phyloP scores from a whole-genome alignment of 1,284 basidiomycete genomes.

The Ustilago crameri region DNA sequence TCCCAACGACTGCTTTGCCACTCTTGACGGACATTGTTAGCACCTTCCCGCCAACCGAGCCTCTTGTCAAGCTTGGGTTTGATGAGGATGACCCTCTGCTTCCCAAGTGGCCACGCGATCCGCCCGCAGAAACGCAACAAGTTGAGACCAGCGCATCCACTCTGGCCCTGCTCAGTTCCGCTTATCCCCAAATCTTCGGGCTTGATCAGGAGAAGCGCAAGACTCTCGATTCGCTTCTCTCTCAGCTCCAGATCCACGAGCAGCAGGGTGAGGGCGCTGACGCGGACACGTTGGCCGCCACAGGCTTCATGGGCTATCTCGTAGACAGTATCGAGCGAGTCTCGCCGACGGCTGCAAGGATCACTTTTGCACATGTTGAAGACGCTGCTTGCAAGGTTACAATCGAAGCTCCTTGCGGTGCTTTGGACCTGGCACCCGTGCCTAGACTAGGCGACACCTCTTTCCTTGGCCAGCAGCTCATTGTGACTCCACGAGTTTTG shows the following conservation, averaged over 20 bases:
- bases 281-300: constrained; percentile 30
- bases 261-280: constrained; percentile 51
- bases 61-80: constrained; percentile 30
- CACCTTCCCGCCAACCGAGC: constrained; percentile 53
- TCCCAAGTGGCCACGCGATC: constrained; percentile 35
- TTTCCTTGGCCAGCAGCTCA: constrained; percentile 31
- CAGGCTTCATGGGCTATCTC: constrained; percentile 61
- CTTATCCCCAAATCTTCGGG: constrained; percentile 60
- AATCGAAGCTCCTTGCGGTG: constrained; percentile 58
- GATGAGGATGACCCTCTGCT: constrained; percentile 35
- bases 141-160: constrained; percentile 51
- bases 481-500: constrained; percentile 65
- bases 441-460: constrained; percentile 39
- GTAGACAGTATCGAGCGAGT: constrained; percentile 45
- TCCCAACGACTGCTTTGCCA: constrained; percentile 61
- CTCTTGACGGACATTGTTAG: constrained; percentile 56
- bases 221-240: constrained; percentile 58
- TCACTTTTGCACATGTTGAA: constrained; percentile 55
- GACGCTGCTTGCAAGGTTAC: constrained; percentile 18
- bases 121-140: constrained; percentile 18
- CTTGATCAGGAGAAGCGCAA: constrained; percentile 54
- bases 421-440: constrained; percentile 52
- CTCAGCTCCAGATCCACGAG: constrained; percentile 52
- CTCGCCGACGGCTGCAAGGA: constrained; percentile 33
- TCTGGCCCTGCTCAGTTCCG: constrained; percentile 55